Base-by-base conservation (phyloP, 345 rosid genomes). In the Eutrema yunnanense region DNA sequence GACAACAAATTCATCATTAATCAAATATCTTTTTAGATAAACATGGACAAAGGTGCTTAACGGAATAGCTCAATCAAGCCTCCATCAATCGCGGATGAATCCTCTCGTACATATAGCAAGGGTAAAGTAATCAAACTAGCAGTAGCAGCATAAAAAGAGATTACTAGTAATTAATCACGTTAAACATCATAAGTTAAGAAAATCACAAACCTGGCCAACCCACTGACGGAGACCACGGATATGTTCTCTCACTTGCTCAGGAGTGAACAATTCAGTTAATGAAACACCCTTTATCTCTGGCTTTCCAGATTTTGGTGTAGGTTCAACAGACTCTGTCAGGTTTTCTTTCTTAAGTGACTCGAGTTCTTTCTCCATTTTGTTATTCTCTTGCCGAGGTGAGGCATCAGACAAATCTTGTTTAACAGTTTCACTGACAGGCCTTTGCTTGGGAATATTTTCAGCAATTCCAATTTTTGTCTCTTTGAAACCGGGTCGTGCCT, bases 271-370 rank as follows among this genome's bases (percentile, higher is more conserved):
- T 80, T 96, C 99, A 51, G 92, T 96, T 83, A 92, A 67, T 47
- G 99, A 96, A n/a, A 96, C 98, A 51, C 98, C 99, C 74, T 92
- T 92, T 79, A 96, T 85, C 79, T 86, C 94, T 49, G 99, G 91
- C 82, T 96, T 96, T 71, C 92, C 98, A 71, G 99, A 92, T 85
- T 87, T 92, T n/a, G 89, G 77, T 53, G 37, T 14, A 77, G 52
- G 81, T 77, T 92, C 96, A 65, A 72, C 67, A 71, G 86, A 63
- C 79, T 82, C 91, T 4, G 73, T 61, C 41, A 42, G 50, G 74
- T 50, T 88, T 74, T 88, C 99, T 83, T 81, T 86, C 82, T 87
- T 88, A 43, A 75, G 62, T 50, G 62, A 56, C 43, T 86, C 88
- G 57, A 71, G 37, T 36, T 85, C 92, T 80, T 76, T 90, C 87